Conservation (phyloP, 768 basidiomycete species). For the Pleurotus tuoliensis region DNA sequence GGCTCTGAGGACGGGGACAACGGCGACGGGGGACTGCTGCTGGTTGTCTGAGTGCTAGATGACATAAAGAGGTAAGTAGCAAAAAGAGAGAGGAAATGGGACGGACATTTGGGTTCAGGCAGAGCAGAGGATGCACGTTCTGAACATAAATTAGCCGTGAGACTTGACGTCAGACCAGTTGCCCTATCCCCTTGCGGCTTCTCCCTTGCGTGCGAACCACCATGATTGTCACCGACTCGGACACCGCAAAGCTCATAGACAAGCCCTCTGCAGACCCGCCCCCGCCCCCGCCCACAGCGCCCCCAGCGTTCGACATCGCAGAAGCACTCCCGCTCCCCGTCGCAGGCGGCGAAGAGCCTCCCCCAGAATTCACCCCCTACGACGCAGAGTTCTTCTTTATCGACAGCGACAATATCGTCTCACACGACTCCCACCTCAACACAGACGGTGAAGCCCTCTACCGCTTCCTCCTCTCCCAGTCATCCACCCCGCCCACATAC, state of each 20-base stretch:
- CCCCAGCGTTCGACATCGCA: constrained; percentile 18
- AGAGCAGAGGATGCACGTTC: constrained; percentile 10
- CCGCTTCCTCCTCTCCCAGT: constrained; percentile 66
- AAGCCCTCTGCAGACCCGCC: background rate
- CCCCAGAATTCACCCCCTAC: constrained; percentile 62
- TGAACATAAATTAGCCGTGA: constrained; percentile 4
- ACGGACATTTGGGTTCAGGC: too few relatives aligned
- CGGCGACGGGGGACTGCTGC: background rate
- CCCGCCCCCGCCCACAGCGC: background rate
- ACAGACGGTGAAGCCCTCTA: constrained; percentile 70
- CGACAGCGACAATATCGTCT: constrained; percentile 48
- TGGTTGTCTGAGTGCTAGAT: too few relatives aligned
- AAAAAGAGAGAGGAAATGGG: constrained; percentile 13
- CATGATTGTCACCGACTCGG: constrained; percentile 12
- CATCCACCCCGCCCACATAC: constrained; percentile 39
- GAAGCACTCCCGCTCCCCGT: constrained; percentile 14
- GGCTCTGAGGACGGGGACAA: constrained; percentile 10
- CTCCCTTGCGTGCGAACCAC: constrained; percentile 31
- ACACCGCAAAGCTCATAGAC: background rate
- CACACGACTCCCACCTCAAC: constrained; percentile 70
- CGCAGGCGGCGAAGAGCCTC: constrained; percentile 37
- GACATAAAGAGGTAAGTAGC: constrained; percentile 6
- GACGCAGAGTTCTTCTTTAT: constrained; percentile 55
- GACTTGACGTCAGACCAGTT: constrained; percentile 22
- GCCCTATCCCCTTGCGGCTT: constrained; percentile 33